Evolutionary conservation across 495 filamentous ascomycete genomes (phyloP).

Genomic region (Xylaria telfairii): DNA sequence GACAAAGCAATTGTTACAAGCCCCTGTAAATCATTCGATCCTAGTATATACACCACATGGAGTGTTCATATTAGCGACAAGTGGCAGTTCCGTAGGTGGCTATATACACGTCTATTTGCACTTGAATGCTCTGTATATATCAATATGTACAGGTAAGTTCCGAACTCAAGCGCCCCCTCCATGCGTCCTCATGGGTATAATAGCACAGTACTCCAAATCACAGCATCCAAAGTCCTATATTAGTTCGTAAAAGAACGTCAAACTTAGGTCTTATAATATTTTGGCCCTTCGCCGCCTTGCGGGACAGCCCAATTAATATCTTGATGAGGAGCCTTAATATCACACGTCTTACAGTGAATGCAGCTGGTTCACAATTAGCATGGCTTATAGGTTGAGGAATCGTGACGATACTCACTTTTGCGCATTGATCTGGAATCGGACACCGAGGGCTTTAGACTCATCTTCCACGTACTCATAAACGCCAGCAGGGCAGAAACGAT

Average conservation of each 20-base stretch:
- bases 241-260: neutral
- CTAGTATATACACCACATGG: neutral
- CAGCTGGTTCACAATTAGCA: conserved; percentile 63
- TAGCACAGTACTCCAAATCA: neutral
- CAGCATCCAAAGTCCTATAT: neutral
- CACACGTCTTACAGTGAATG: conserved; percentile 99
- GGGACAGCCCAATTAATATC: conserved; percentile 98
- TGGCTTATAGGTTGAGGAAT: neutral
- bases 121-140: neutral
- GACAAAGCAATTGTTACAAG: no score
- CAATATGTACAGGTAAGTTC: conserved; percentile 14
- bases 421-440: conserved; percentile 96
- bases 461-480: conserved; percentile 99
- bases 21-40: no score
- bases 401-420: conserved; percentile 77
- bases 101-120: conserved; percentile 4
- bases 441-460: conserved; percentile 76
- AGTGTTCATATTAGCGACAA: no score
- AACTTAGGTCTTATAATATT: conserved; percentile 87
- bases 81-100: neutral
- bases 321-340: conserved; percentile 96
- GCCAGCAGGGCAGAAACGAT: conserved; percentile 98
- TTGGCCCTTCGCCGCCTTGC: conserved; percentile 94
- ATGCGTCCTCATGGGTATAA: conserved; percentile 13
- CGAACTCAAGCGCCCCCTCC: neutral